A percentile compares a stretch with the other conserved stretches of the same genome.
Conservation (phyloP, 768 basidiomycete genomes). For the Fomitopsis serialis region DNA sequence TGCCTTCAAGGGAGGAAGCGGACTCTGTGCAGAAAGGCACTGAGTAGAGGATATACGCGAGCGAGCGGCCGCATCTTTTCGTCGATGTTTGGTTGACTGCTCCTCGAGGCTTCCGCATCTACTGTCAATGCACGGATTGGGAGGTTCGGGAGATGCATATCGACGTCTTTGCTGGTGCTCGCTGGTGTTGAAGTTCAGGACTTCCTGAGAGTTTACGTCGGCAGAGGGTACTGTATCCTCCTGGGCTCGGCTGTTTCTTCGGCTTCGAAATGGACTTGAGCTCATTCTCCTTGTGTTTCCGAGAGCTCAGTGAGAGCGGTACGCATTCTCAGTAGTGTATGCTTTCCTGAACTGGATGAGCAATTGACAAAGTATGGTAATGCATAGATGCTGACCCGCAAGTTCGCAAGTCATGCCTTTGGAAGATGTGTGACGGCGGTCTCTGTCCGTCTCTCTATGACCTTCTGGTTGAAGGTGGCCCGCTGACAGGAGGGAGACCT, state of each 20-base stretch:
- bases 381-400: constrained; percentile 44
- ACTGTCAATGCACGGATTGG: constrained; percentile 21
- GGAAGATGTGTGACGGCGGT: constrained; percentile 61
- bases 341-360: constrained; percentile 55
- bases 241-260: constrained; percentile 3
- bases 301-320: constrained; percentile 84
- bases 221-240: constrained; percentile 15
- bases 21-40: constrained; percentile 82
- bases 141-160: constrained; percentile 4
- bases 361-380: background rate
- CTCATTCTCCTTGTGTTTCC: constrained; percentile 82
- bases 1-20: constrained; percentile 51
- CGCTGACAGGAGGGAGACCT: constrained; percentile 78
- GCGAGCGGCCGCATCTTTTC: constrained; percentile 70
- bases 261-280: constrained; percentile 36
- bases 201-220: no score
- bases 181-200: constrained; percentile 2
- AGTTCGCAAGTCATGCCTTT: constrained; percentile 63
- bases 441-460: constrained; percentile 71
- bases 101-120: constrained; percentile 39
- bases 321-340: constrained; percentile 87
- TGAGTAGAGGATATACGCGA: constrained; percentile 53
- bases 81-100: constrained; percentile 53
- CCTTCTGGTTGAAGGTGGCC: constrained; percentile 80
- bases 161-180: constrained; percentile 1